Conservation (phyloP, 202 grass and related monocot species). For the Bolboschoenoplectus hybrid region DNA sequence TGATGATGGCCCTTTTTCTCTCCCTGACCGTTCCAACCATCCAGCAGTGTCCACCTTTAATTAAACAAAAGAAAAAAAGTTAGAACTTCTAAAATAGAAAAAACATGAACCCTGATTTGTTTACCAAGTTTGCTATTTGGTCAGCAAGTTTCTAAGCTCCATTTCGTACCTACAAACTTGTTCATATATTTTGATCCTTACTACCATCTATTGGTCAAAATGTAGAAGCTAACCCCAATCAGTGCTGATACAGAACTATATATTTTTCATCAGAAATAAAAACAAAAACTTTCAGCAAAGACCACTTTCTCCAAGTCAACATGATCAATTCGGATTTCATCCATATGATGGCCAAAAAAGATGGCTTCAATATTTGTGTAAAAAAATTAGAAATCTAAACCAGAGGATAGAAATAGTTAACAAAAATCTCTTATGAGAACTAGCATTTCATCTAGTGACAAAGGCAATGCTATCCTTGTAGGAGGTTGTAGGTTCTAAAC, state of each 20-base stretch:
- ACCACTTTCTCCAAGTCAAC: not conserved
- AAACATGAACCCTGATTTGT: constrained; percentile 28
- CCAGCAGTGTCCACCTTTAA: constrained; percentile 92
- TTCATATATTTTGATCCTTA: constrained; percentile 10
- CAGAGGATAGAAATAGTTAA: not conserved
- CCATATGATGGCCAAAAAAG: not conserved
- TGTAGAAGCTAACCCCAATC: not conserved
- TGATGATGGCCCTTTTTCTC: constrained; percentile 88
- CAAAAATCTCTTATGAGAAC: not conserved
- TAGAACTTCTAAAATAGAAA: constrained; percentile 17
- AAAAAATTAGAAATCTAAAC: not conserved
- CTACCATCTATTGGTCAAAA: not conserved
- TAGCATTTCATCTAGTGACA: too few relatives aligned
- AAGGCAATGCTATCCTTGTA: too few relatives aligned
- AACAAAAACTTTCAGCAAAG: not conserved
- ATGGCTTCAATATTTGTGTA: not conserved
- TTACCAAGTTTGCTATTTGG: constrained; percentile 25
- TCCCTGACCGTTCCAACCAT: constrained; percentile 89
- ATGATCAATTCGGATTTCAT: not conserved
- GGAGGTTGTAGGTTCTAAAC: too few relatives aligned
- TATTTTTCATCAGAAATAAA: not conserved
- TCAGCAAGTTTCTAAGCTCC: not conserved
- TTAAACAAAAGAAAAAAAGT: constrained; percentile 31
- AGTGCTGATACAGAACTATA: not conserved
- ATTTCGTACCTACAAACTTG: not conserved